Evolutionary conservation across 2,329 filamentous ascomycete genomes (phyloP).

Genomic region (Aspergillus luchuensis): DNA sequence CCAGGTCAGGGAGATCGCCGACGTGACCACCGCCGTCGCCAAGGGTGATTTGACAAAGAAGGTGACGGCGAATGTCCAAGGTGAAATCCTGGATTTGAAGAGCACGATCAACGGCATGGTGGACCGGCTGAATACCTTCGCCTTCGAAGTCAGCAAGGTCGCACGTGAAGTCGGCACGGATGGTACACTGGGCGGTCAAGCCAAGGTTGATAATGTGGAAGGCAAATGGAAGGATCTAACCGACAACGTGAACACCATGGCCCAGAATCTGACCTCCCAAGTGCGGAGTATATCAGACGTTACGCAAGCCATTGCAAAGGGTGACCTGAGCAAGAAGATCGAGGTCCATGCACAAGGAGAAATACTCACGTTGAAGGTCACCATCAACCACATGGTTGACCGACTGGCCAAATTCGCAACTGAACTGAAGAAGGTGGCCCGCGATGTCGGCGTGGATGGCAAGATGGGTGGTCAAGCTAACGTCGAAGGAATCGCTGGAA

Average conservation of each 20-base stretch:
- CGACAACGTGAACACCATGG: slow-evolving; percentile 69
- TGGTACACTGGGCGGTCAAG: slow-evolving; percentile 65
- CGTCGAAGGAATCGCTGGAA: slow-evolving; percentile 85
- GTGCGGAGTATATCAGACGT: slow-evolving; percentile 92
- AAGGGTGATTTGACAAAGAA: slow-evolving; percentile 94
- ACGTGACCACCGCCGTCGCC: slow-evolving; percentile 93
- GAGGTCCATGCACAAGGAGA: slow-evolving; percentile 94
- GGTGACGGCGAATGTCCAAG: slow-evolving; percentile 89
- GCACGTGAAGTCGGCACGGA: slow-evolving; percentile 66
- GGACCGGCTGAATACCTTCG: slow-evolving; percentile 64
- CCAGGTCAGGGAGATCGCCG: slow-evolving; percentile 95
- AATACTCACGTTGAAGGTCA: slow-evolving; percentile 90
- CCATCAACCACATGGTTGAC: slow-evolving; percentile 98
- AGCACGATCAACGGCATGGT: slow-evolving; percentile 78
- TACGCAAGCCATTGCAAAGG: slow-evolving; percentile 91
- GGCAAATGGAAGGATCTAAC: slow-evolving; percentile 69
- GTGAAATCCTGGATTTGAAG: slow-evolving; percentile 93
- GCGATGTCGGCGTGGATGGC: slow-evolving; percentile 94
- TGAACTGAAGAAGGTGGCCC: slow-evolving; percentile 91
- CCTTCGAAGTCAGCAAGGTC: slow-evolving; percentile 67
- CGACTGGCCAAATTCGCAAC: slow-evolving; percentile 93
- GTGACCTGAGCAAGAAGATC: slow-evolving; percentile 94
- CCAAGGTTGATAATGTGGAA: slow-evolving; percentile 65
- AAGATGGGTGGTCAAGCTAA: slow-evolving; percentile 99
- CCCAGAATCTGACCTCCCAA: slow-evolving; percentile 64